Evolutionary conservation across 805 yeast species (phyloP).

Genomic region (Wickerhamomyces pijperi): DNA sequence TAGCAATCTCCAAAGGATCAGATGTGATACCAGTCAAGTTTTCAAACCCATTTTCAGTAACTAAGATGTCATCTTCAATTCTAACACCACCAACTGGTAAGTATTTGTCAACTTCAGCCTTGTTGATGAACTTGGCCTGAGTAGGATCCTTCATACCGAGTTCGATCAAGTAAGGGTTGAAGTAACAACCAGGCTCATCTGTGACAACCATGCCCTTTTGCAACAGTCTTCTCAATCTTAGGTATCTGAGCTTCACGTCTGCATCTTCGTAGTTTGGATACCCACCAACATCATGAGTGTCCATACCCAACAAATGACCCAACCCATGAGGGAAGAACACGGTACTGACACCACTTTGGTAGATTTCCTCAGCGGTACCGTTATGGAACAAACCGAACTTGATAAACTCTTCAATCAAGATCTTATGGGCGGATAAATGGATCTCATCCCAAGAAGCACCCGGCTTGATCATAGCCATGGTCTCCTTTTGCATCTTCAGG

Average conservation of each 20-base stretch:
- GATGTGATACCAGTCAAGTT: conserved; percentile 75
- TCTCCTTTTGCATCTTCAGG: conserved; percentile 65
- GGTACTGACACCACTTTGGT: conserved; percentile 57
- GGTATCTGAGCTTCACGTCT: conserved; percentile 62
- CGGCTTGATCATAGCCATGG: conserved; percentile 66
- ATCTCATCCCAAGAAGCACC: conserved; percentile 81
- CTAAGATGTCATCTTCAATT: conserved; percentile 85
- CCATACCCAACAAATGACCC: conserved; percentile 90
- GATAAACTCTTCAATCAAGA: conserved; percentile 61
- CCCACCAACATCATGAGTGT: conserved; percentile 95
- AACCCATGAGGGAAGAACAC: conserved; percentile 92
- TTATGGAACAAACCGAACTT: conserved; percentile 68
- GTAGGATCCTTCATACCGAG: conserved; percentile 39
- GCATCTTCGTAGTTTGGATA: conserved; percentile 75
- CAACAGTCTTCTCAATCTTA: conserved; percentile 70
- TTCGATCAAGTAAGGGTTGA: conserved; percentile 71
- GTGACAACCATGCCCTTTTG: conserved; percentile 78
- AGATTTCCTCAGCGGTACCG: conserved; percentile 51
- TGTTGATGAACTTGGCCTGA: conserved; percentile 34
- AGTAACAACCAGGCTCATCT: conserved; percentile 91
- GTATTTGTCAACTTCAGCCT: conserved; percentile 60
- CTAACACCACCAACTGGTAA: conserved; percentile 94
- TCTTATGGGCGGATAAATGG: conserved; percentile 69
- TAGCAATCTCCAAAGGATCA: conserved; percentile 73
- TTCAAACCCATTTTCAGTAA: conserved; percentile 68